phyloP scores from a whole-genome alignment of 768 basidiomycete species.

The Agrocybe chaxingu region DNA sequence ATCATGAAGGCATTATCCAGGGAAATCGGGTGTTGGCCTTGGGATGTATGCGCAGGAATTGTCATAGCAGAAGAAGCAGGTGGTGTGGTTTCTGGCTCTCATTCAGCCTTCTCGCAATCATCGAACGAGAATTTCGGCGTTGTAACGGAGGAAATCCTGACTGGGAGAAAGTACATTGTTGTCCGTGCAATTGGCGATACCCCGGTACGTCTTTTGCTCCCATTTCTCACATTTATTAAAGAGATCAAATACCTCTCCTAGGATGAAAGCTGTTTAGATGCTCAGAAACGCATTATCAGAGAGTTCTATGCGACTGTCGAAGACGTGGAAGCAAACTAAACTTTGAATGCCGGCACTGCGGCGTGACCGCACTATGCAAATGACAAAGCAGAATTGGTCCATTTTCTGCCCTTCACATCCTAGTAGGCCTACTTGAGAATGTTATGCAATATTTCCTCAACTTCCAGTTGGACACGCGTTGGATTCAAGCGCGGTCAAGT shows the following conservation, averaged over 20 bases:
- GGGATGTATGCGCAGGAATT: slow-evolving; percentile 91
- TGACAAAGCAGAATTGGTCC: neutral
- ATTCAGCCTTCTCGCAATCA: slow-evolving; percentile 39
- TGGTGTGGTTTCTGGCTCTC: slow-evolving; percentile 70
- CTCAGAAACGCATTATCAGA: slow-evolving; percentile 75
- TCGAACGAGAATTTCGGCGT: slow-evolving; percentile 46
- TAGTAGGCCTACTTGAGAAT: neutral
- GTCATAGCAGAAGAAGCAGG: slow-evolving; percentile 93
- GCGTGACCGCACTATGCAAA: neutral
- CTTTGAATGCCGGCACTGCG: neutral
- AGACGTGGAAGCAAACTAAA: slow-evolving; percentile 58
- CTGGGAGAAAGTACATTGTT: slow-evolving; percentile 79
- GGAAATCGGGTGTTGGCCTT: slow-evolving; percentile 82
- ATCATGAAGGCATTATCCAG: slow-evolving; percentile 26
- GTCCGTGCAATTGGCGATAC: slow-evolving; percentile 67
- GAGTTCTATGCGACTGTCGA: slow-evolving; percentile 86
- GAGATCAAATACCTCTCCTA: slow-evolving; percentile 14
- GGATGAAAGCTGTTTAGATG: slow-evolving; percentile 63
- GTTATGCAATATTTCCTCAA: too few species aligned
- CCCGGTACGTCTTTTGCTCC: slow-evolving; percentile 23
- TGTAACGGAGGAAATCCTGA: slow-evolving; percentile 66
- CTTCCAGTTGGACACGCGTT: too few species aligned
- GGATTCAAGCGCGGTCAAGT: neutral
- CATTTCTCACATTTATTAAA: neutral
- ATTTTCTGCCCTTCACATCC: slow-evolving; percentile 6